Conservation (phyloP, 441 rosid species). For the Erysimum cheiri region DNA sequence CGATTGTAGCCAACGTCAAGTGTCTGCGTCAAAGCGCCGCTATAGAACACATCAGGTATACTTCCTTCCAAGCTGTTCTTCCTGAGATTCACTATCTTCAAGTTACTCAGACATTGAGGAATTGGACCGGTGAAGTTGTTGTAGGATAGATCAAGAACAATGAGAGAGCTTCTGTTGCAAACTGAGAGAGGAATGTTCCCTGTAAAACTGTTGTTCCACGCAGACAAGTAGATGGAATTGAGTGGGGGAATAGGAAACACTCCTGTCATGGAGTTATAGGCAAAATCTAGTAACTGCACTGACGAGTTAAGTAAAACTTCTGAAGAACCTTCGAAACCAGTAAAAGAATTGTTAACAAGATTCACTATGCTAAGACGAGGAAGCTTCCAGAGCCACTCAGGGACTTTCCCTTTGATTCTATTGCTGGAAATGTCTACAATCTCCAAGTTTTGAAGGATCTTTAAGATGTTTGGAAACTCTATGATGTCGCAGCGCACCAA, state of each 20-base stretch:
- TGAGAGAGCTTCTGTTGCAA: slow-evolving; percentile 47
- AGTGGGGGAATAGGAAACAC: slow-evolving; percentile 36
- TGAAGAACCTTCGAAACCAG: slow-evolving; percentile 39
- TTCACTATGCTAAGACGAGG: slow-evolving; percentile 19
- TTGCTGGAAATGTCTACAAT: slow-evolving; percentile 18
- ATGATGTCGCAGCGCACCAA: background rate
- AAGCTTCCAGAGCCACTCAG: slow-evolving; percentile 18
- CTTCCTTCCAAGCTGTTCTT: slow-evolving; percentile 27
- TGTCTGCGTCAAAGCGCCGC: slow-evolving; percentile 45
- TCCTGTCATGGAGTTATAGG: slow-evolving; percentile 27
- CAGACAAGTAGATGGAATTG: slow-evolving; percentile 42
- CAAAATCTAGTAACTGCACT: slow-evolving; percentile 23
- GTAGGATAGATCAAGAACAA: slow-evolving; percentile 39
- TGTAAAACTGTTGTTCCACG: slow-evolving; percentile 44
- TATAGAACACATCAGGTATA: slow-evolving; percentile 9
- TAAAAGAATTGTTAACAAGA: slow-evolving; percentile 36
- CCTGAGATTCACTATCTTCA: slow-evolving; percentile 3
- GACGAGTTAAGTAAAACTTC: slow-evolving; percentile 33
- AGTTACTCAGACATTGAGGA: slow-evolving; percentile 22
- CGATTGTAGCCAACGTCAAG: slow-evolving; percentile 53
- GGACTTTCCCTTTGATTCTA: slow-evolving; percentile 22
- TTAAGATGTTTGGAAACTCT: slow-evolving; percentile 36
- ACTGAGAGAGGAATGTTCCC: slow-evolving; percentile 57
- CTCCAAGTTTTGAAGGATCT: background rate
- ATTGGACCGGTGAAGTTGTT: slow-evolving; percentile 22